Evolutionary conservation across 2,329 filamentous ascomycete genomes (phyloP).

Genomic region (Orbilia ellipsospora): DNA sequence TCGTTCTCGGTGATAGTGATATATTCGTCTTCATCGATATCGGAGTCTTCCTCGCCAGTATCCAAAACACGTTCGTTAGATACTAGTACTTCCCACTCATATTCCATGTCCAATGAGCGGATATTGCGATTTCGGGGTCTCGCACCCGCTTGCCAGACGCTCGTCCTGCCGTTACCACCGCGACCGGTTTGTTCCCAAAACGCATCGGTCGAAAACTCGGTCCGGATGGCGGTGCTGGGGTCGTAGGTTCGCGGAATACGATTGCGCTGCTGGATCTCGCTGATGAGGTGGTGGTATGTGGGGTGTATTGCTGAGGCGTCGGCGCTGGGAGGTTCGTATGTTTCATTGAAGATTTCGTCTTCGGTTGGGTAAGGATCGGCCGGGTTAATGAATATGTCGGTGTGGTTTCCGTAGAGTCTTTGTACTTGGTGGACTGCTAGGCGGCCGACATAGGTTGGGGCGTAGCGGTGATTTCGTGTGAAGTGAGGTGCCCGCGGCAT

Average conservation of each 20-base stretch:
- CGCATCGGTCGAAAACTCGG: neutral
- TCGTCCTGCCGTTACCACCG: neutral
- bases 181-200: neutral
- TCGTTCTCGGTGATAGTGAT: neutral
- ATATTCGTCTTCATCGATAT: constrained; percentile 24
- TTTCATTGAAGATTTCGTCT: neutral
- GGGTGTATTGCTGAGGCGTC: neutral
- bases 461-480: neutral
- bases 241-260: neutral
- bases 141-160: neutral
- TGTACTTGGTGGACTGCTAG: constrained; percentile 9
- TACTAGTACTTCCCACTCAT: constrained; percentile 12
- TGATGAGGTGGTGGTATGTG: neutral
- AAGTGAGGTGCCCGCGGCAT: neutral
- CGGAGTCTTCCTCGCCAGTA: constrained; percentile 1
- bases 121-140: neutral
- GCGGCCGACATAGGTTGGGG: neutral
- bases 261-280: neutral
- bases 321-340: neutral
- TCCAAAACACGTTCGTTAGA: neutral
- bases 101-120: neutral
- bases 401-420: neutral
- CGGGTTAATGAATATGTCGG: constrained; percentile 21
- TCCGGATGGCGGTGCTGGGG: neutral
- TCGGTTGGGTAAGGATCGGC: neutral